Conservation (phyloP, 345 rosid species). For the Tarenaya hassleriana region DNA sequence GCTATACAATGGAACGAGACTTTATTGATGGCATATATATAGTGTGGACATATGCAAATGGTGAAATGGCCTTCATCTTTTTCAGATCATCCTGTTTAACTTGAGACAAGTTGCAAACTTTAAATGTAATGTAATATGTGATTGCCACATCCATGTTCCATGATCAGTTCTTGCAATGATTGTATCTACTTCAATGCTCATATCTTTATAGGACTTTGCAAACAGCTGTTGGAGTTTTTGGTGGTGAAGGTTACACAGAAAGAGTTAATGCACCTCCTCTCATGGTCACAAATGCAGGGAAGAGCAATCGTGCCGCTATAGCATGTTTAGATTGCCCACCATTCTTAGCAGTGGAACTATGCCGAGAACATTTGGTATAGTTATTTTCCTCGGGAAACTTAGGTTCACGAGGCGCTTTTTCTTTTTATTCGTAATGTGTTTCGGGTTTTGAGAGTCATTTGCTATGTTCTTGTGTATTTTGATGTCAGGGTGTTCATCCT, state of each 20-base stretch:
- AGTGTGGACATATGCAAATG: not conserved
- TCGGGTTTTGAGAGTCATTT: not conserved
- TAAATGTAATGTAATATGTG: not conserved
- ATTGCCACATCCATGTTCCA: no score
- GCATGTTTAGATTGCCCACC: slow-evolving; percentile 54
- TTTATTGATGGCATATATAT: no score
- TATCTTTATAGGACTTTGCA: slow-evolving; percentile 54
- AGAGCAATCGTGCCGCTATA: slow-evolving; percentile 42
- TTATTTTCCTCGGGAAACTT: not conserved
- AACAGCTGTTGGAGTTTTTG: slow-evolving; percentile 69
- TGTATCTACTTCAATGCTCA: slow-evolving; percentile 4
- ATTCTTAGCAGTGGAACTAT: slow-evolving; percentile 50
- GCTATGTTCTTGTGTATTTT: slow-evolving; percentile 1
- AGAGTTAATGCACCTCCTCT: slow-evolving; percentile 40
- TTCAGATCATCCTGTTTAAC: no score
- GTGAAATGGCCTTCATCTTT: no score
- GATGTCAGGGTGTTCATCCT: slow-evolving; percentile 67
- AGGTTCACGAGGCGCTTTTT: no score
- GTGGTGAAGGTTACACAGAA: slow-evolving; percentile 39
- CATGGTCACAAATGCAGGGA: slow-evolving; percentile 50
- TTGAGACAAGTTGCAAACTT: not conserved
- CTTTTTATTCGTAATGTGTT: not conserved
- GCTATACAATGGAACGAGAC: no score
- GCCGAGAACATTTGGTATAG: slow-evolving; percentile 66
- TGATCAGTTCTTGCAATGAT: no score